Conservation (phyloP, 129 eudicot species). For the Saposhnikovia divaricata region DNA sequence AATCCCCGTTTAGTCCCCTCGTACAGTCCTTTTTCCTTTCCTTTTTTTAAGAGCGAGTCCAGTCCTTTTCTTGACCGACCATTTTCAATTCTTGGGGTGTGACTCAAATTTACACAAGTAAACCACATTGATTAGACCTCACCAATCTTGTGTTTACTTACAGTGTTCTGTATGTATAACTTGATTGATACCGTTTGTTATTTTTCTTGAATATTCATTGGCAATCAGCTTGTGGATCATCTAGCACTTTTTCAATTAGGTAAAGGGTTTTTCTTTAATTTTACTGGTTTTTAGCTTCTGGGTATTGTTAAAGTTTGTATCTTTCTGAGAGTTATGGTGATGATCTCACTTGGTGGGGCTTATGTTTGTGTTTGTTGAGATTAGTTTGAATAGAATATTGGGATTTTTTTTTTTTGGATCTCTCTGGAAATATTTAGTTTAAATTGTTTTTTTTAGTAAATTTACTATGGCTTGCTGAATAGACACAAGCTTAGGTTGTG, state of each 20-base stretch:
- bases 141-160: neutral
- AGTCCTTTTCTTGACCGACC: neutral
- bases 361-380: neutral
- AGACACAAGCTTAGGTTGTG: neutral
- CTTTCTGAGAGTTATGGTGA: neutral
- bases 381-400: neutral
- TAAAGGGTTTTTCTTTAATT: neutral
- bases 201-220: neutral
- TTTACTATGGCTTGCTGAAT: no score
- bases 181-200: neutral
- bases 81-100: neutral
- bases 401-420: neutral
- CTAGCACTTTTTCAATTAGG: neutral
- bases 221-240: neutral
- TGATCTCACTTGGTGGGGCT: constrained; percentile 4
- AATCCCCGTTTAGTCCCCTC: neutral
- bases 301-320: constrained; percentile 1
- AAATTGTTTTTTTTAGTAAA: neutral
- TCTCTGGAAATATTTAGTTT: neutral
- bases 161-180: neutral
- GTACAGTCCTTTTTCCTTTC: no score
- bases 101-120: neutral
- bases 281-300: constrained; percentile 2
- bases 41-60: no score
- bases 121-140: constrained; percentile 4